Percentiles rank a stretch among this genome's conserved stretches.
phyloP scores from a whole-genome alignment of 2,329 filamentous ascomycete species.

The Zalaria obscura region DNA sequence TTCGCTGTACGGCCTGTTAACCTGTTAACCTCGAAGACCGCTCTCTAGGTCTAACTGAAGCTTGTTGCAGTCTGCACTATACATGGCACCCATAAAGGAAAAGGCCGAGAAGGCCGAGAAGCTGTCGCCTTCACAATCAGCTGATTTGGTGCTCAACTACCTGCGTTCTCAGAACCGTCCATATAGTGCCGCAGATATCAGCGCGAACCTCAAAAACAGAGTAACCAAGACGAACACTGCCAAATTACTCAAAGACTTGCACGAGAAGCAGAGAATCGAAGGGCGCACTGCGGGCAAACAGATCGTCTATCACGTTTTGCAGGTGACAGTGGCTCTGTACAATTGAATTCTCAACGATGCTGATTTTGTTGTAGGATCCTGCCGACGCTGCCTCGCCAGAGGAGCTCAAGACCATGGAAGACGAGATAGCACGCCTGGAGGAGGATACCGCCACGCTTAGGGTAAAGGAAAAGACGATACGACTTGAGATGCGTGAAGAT shows the following conservation, averaged over 20 bases:
- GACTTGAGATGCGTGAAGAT: constrained; percentile 30
- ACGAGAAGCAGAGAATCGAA: constrained; percentile 45
- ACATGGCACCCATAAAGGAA: constrained; percentile 18
- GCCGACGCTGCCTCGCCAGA: constrained; percentile 33
- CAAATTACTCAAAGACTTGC: constrained; percentile 49
- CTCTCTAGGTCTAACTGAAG: too few relatives aligned
- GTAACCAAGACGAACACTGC: constrained; percentile 35
- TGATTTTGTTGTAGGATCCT: constrained; percentile 28
- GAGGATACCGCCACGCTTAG: constrained; percentile 30
- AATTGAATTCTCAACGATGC: not conserved
- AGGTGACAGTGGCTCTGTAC: constrained; percentile 16
- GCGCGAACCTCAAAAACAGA: constrained; percentile 19
- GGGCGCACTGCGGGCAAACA: constrained; percentile 46
- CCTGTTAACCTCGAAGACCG: too few relatives aligned
- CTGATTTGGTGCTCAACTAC: constrained; percentile 16
- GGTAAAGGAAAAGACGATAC: constrained; percentile 34
- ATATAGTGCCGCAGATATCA: constrained; percentile 21
- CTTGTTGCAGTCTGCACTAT: too few relatives aligned
- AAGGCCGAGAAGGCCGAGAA: constrained; percentile 14
- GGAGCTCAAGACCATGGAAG: constrained; percentile 34
- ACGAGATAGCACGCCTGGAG: constrained; percentile 32
- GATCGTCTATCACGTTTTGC: constrained; percentile 43
- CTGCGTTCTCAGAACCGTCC: constrained; percentile 17
- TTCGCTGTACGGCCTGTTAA: too few relatives aligned
- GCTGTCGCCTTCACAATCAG: constrained; percentile 15